Percentiles rank a stretch among this genome's conserved stretches.
Conservation (phyloP, 306 rosid species). For the Malus fusca region DNA sequence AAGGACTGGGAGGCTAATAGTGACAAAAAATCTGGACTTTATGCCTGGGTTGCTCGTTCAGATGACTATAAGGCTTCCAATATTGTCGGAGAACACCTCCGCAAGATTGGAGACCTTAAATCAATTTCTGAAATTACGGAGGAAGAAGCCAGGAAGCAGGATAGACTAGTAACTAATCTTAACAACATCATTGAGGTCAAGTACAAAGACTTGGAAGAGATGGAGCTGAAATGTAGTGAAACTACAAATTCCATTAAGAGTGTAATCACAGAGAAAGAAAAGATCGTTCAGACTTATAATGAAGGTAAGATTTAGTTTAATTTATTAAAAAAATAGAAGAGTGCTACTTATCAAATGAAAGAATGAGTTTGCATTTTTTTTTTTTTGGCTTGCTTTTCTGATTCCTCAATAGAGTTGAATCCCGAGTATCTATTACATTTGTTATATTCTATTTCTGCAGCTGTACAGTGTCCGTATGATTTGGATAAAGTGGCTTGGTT, state of each 20-base stretch:
- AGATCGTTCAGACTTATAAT: constrained; percentile 53
- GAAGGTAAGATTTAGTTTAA: constrained; percentile 47
- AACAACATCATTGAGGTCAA: constrained; percentile 55
- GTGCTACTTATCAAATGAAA: not conserved
- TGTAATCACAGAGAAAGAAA: constrained; percentile 52
- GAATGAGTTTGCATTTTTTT: not conserved
- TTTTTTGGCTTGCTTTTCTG: not conserved
- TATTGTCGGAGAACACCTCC: constrained; percentile 66
- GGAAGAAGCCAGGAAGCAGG: constrained; percentile 69
- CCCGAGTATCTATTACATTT: not conserved
- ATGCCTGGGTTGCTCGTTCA: constrained; percentile 86
- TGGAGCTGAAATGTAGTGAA: constrained; percentile 57
- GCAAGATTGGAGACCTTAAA: constrained; percentile 65
- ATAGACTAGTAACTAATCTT: constrained; percentile 56
- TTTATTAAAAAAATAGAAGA: not conserved
- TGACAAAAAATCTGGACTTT: constrained; percentile 56
- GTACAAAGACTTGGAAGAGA: constrained; percentile 56
- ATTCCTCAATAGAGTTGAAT: not conserved
- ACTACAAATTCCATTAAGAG: constrained; percentile 44
- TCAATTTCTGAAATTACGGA: constrained; percentile 67
- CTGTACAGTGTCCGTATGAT: not conserved
- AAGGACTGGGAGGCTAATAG: constrained; percentile 49
- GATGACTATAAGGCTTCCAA: constrained; percentile 58
- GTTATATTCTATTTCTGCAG: constrained; percentile 9
- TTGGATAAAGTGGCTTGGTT: constrained; percentile 8